Evolutionary conservation across 257 asterid genomes (phyloP).

Genomic region (Marsdenia floribunda): DNA sequence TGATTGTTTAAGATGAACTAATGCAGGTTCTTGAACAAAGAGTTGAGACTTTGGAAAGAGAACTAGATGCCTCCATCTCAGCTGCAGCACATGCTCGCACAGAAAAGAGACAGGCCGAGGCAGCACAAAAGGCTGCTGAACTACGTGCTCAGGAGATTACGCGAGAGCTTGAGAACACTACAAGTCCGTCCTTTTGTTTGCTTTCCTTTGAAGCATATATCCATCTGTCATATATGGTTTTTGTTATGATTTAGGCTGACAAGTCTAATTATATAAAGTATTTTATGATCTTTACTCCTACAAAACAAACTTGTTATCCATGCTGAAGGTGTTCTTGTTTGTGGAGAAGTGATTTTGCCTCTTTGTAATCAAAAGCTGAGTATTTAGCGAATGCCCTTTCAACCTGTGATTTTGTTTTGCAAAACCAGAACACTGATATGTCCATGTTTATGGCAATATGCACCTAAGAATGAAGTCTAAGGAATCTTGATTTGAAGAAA

Average conservation of each 20-base stretch:
- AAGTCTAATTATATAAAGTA: background rate
- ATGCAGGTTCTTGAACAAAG: slow-evolving; percentile 92
- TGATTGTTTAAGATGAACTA: background rate
- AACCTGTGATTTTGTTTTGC: background rate
- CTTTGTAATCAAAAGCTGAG: background rate
- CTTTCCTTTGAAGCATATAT: background rate
- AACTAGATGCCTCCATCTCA: slow-evolving; percentile 88
- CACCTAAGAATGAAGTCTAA: background rate
- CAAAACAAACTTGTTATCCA: background rate
- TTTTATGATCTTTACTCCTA: background rate
- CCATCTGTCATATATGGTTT: background rate
- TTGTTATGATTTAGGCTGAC: background rate
- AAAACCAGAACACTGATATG: background rate
- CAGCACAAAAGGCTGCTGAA: slow-evolving; percentile 86
- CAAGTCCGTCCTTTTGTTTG: slow-evolving; percentile 46
- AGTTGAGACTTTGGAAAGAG: slow-evolving; percentile 82
- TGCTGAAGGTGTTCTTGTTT: background rate
- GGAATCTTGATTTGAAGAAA: background rate
- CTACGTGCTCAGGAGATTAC: slow-evolving; percentile 70
- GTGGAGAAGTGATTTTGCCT: background rate
- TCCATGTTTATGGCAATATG: background rate
- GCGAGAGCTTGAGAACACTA: slow-evolving; percentile 85
- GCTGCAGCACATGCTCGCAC: slow-evolving; percentile 95
- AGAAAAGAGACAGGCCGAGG: slow-evolving; percentile 92
- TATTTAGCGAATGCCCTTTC: background rate